Base-by-base conservation (phyloP, 495 filamentous ascomycete genomes). In the Podospora pseudocomata region DNA sequence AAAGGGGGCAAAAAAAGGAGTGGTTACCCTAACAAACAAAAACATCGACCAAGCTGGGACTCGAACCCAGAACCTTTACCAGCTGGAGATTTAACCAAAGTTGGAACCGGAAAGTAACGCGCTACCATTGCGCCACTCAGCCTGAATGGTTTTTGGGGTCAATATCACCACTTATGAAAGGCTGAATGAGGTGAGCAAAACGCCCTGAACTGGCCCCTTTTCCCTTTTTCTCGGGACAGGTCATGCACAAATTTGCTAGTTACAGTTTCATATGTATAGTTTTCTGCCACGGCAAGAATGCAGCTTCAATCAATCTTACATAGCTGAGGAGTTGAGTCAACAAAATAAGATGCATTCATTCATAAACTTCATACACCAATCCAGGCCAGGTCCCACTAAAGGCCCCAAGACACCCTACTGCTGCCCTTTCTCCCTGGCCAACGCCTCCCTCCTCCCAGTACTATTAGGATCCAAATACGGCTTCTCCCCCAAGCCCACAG, bases 391-490 rank as follows among this genome's bases (percentile, higher is more conserved):
- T 49, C 7, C 15, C 39, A 11, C 5, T 2, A 49, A 49, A 16
- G 2, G 15, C 11, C 34, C 34, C 11, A 18, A 49, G 15, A 3
- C 39, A 11, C 2, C 2, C 15, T 49, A 49, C 39, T 49, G 39
- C 39, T 49, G 39, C 7, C 5, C 39, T 2, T 11, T 49, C 23
- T 34, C 18, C 57, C 65, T 67, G 11, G 16, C 83, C 70, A 91
- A 73, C 0, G 75, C 84, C 63, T 87, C 83, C 58, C 86, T 78
- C 44, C 88, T 75, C 19, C 82, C 84, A 2, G 83, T 87, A 28
- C 86, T 88, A 28, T 82, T 83, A 0, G 83, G 79, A 64, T 90
- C 89, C 54, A 89, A 79, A 73, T 87, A 92, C 3, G 90, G 89
- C 56, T 77, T 76, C 80, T 92, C 89, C 0, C 89, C 89, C 18